Conservation (phyloP, 495 filamentous ascomycete genomes). For the Bathelium albidoporum region DNA sequence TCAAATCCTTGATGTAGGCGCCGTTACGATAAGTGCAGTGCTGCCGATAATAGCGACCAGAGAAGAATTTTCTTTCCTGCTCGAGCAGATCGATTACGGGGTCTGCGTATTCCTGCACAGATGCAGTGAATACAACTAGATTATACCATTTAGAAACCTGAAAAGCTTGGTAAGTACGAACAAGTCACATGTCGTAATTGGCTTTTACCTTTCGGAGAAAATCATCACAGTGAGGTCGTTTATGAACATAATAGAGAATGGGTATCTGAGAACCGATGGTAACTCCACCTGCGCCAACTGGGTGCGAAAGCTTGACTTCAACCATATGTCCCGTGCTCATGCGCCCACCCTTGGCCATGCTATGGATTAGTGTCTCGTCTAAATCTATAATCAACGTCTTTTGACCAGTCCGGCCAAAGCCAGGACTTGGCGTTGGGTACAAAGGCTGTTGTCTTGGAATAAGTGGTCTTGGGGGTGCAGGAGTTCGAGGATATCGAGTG, state of each 20-base stretch:
- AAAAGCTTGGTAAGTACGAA: neutral
- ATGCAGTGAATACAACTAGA: slow-evolving; percentile 92
- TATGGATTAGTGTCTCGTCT: slow-evolving; percentile 95
- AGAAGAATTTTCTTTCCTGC: slow-evolving; percentile 91
- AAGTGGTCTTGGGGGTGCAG: slow-evolving; percentile 77
- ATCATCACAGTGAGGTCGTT: slow-evolving; percentile 92
- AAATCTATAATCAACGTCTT: slow-evolving; percentile 94
- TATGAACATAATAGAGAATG: slow-evolving; percentile 97
- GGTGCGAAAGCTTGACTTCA: slow-evolving; percentile 75
- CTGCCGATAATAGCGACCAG: slow-evolving; percentile 83
- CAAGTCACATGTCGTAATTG: neutral
- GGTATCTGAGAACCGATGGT: slow-evolving; percentile 77
- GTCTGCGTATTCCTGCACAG: slow-evolving; percentile 96
- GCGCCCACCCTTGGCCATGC: slow-evolving; percentile 86
- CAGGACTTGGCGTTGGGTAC: slow-evolving; percentile 42
- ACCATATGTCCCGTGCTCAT: slow-evolving; percentile 99
- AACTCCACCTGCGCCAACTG: slow-evolving; percentile 37
- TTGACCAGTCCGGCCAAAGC: slow-evolving; percentile 43
- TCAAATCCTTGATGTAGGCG: slow-evolving; percentile 95
- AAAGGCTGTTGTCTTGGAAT: slow-evolving; percentile 79
- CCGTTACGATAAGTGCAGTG: slow-evolving; percentile 92
- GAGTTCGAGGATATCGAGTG: slow-evolving; percentile 81
- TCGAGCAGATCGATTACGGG: slow-evolving; percentile 99
- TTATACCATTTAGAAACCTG: slow-evolving; percentile 95
- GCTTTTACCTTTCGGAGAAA: slow-evolving; percentile 71